Evolutionary conservation across 208 protist species (phyloP), one percentile per base, ranked within the genome.

Genomic region (Lotmaria passim): DNA sequence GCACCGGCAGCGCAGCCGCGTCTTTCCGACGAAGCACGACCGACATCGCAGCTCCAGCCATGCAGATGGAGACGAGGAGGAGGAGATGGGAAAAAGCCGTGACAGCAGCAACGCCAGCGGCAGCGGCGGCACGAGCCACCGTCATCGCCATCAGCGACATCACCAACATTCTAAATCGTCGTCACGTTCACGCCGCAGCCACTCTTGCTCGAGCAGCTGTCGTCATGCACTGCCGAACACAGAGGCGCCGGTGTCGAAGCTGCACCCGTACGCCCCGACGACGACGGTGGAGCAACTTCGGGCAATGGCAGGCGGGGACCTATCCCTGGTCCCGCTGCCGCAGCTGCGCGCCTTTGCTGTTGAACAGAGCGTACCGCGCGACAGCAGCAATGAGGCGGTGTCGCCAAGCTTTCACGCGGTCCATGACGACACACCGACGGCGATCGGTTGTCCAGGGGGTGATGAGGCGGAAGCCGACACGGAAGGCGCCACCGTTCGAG

Each of bases 221-320:
- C 21, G 52, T 3, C 21, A 31, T 19, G 50, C 41, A 8, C 10
- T 57, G 24, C 71, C 71, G 11, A 64, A 53, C 31, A 63, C 51
- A 11, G 75, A 81, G 50, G 69, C 31, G 11, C 60, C 61, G 15
- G 52, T 67, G 15, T 47, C 59, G 2, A 64, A 66, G 60, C 26
- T 77, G 33, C 68, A 77, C 14, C 36, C 26, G 1, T 50, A 69
- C 50, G n/a, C 66, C 17, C 41, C 47, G 10, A 44, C 44, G 2
- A 73, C 69, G 33, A 53, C 60, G 15, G 28, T 71, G 24, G 65
- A 66, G 30, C 63, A 65, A 38, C 66, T 82, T 24, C 39, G 31
- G 8, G 66, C 60, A 33, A 65, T 82, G 48, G 76, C 70, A 21
- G 76, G 76, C 0, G 76, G 76, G 7, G 76, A 81, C 57, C 36